Base-by-base conservation (phyloP, 2,329 filamentous ascomycete species). In the Rhexocercosporidium sp. region DNA sequence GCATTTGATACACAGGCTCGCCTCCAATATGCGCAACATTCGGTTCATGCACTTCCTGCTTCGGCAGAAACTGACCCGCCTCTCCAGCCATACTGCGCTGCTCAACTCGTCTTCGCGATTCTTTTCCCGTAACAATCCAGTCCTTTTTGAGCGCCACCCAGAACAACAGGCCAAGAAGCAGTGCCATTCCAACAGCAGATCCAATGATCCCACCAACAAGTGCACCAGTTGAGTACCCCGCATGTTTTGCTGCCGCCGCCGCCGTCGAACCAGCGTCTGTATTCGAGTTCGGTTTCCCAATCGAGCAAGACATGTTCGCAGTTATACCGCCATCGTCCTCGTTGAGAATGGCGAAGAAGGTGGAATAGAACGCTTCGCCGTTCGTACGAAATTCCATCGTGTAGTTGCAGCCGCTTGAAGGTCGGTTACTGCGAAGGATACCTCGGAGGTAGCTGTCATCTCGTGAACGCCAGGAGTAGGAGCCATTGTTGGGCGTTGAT, bases 1-100 rank as follows among this genome's bases (percentile, higher is more conserved):
- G 53, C 53, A 57, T 57, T n/a, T 57, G 53, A 57, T 57, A 57
- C 20, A 57, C 25, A 20, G 53, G 11, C 29, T 57, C 31, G 12
- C 53, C 53, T 18, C 53, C 31, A 25, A 39, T 57, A 3, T 57
- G 53, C 25, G 53, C 14, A 41, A 12, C 53, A 12, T 57, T 37
- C 14, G 31, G 53, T 12, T 57, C 31, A 41, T 37, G 53, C 3
- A 25, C 53, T 18, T 57, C 20, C 12, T 25, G 18, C 53, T 57
- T 57, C 9, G 31, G 53, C 11, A 57, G 18, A 25, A 57, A 57
- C 14, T 57, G 31, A 1, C 31, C 53, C 4, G 53, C 20, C 20
- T 57, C 53, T 14, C 31, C 31, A 7, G 31, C 31, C 53, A 57
- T 41, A 1, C 53, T 34, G 7, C 53, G 31, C n/a, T 39, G 29